Evolutionary conservation across 768 basidiomycete genomes (phyloP).

Genomic region (Lactarius hengduanensis): DNA sequence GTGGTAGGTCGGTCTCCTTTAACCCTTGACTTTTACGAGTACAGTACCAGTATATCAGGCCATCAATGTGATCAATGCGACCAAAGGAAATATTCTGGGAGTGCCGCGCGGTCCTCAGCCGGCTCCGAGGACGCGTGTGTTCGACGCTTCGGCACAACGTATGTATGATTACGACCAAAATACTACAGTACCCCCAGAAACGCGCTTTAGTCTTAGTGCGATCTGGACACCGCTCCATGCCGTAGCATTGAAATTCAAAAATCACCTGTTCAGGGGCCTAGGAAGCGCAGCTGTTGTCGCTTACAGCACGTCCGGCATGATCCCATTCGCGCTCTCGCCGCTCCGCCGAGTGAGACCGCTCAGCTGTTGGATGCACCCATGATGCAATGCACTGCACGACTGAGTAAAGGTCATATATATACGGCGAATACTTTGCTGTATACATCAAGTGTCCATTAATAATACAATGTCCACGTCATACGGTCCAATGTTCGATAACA

Average conservation of each 20-base stretch:
- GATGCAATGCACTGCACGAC: background rate
- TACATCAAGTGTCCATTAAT: conserved; percentile 6
- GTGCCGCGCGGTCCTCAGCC: background rate
- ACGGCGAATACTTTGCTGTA: background rate
- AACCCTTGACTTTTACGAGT: no score
- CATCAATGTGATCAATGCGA: background rate
- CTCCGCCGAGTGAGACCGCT: background rate
- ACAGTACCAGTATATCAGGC: no score
- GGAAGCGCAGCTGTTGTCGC: no score
- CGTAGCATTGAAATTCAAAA: background rate
- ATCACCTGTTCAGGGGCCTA: background rate
- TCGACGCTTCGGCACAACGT: background rate
- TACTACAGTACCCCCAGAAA: no score
- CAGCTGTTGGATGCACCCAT: background rate
- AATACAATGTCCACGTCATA: conserved; percentile 9
- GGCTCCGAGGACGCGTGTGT: background rate
- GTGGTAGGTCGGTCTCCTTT: no score
- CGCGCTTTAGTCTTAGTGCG: background rate
- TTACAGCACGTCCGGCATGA: no score
- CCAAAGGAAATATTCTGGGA: background rate
- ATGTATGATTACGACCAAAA: background rate
- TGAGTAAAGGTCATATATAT: background rate
- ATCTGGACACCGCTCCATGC: no score
- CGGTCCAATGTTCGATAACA: conserved; percentile 5
- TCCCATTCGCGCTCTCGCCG: no score